Conservation (phyloP, 305 asterid species). For the Plantago rigida region DNA sequence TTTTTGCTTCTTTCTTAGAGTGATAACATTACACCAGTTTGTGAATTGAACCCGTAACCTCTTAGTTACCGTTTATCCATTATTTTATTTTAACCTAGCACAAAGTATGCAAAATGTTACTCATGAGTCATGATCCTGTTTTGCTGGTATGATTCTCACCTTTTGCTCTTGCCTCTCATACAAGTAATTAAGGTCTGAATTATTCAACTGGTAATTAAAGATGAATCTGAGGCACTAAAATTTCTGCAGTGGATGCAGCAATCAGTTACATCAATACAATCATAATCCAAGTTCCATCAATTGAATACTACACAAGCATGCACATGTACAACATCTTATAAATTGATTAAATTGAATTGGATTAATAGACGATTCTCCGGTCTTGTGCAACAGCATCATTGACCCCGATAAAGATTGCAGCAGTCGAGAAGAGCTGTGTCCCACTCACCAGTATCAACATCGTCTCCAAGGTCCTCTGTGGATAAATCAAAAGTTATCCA, state of each 20-base stretch:
- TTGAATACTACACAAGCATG: not conserved
- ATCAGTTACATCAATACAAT: not conserved
- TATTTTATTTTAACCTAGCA: too few relatives aligned
- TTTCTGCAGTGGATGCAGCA: not conserved
- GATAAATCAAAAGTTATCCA: not conserved
- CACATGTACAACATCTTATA: not conserved
- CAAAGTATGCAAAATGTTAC: too few relatives aligned
- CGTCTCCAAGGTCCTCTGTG: slow-evolving; percentile 69
- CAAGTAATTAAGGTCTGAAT: too few relatives aligned
- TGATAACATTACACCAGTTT: too few relatives aligned
- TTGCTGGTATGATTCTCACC: too few relatives aligned
- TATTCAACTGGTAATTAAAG: not conserved
- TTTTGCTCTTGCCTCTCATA: too few relatives aligned
- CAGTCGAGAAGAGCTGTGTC: slow-evolving; percentile 59
- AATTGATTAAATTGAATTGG: not conserved
- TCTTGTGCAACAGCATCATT: slow-evolving; percentile 24
- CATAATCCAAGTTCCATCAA: not conserved
- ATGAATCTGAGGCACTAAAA: too few relatives aligned
- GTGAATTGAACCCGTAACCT: not conserved
- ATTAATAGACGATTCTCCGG: slow-evolving; percentile 10
- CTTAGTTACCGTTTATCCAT: too few relatives aligned
- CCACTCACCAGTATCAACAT: slow-evolving; percentile 62
- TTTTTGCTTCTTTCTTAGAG: not conserved
- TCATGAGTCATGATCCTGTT: too few relatives aligned
- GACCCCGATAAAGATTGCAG: slow-evolving; percentile 57